A percentile compares a stretch with the other conserved stretches of the same genome.
Conservation (phyloP, 768 basidiomycete species). For the Rhizopogon sp. region DNA sequence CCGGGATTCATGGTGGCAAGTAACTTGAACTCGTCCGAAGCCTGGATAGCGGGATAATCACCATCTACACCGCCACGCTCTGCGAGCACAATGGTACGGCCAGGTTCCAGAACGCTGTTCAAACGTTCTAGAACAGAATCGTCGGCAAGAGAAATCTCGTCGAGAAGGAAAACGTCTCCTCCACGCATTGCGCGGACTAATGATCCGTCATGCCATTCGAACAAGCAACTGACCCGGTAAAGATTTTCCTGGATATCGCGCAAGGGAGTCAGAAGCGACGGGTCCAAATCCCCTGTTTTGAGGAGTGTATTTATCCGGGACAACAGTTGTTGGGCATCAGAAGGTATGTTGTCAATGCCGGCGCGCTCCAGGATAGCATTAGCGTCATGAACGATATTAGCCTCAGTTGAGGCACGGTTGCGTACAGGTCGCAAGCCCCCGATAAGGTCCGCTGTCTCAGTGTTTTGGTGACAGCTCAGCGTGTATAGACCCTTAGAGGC, state of each 20-base stretch:
- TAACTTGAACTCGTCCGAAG: conserved; percentile 72
- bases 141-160: conserved; percentile 96
- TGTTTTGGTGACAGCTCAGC: conserved; percentile 97
- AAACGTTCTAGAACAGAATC: conserved; percentile 96
- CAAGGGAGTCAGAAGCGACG: conserved; percentile 28
- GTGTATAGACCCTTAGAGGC: conserved; percentile 55
- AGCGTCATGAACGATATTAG: conserved; percentile 44
- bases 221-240: conserved; percentile 63
- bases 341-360: conserved; percentile 27
- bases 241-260: conserved; percentile 40
- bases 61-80: conserved; percentile 81
- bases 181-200: conserved; percentile 84
- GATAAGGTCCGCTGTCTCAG: conserved; percentile 95
- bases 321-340: conserved; percentile 22
- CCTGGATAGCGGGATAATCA: conserved; percentile 62
- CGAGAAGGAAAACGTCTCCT: conserved; percentile 85
- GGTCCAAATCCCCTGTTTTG: conserved; percentile 24
- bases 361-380: conserved; percentile 34
- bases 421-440: conserved; percentile 89
- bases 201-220: conserved; percentile 98
- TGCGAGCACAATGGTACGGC: conserved; percentile 82
- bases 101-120: conserved; percentile 95
- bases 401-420: conserved; percentile 56
- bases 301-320: conserved; percentile 16
- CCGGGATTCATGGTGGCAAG: conserved; percentile 99